Evolutionary conservation across 1,284 basidiomycete species (phyloP), one percentile per base, ranked within the genome.

Genomic region (Mycena citricolor): DNA sequence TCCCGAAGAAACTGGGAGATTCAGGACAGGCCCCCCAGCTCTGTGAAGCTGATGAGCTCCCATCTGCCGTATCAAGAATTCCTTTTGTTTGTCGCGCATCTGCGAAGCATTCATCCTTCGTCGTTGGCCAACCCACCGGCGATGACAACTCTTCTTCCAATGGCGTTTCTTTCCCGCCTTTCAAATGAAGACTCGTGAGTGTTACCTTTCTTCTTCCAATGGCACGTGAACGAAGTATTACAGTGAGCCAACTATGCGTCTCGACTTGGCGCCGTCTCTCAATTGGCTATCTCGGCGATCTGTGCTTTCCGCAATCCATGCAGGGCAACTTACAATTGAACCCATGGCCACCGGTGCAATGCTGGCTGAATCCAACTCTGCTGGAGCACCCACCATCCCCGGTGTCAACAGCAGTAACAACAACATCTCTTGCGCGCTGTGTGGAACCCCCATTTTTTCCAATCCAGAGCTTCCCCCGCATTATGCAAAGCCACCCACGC

Each of bases 211-310:
- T n/a, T 40, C 41, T 33, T n/a, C 22, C 8, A 19, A 30, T 16
- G 2, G 28, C 32, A 42, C 38, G 44, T n/a, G 54, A 48, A 12
- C 38, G 38, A 28, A 33, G 44, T 36, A 36, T 45, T 35, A 4
- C 57, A 88, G 94, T 14, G 97, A 99, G 54, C 91, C 95, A 0
- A 91, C 93, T 0, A 71, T 98, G 26, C 84, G 97, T 3, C 77
- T 99, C 19, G 94, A 98, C 61, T 69, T 91, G n/a, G 94, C 95
- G 0, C 91, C 94, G 0, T 91, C 93, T 11, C 74, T 99, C 21
- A 94, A 92, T 57, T 98, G 92, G 89, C 74, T 99, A 11, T 88
- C 89, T 8, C 79, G 95, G 16, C 82, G 94, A 22, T 83, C 84
- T n/a, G 88, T 97, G 10, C 74, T 87, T 5, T 70, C 81, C 7